Conservation (phyloP, 192 early-diverging fungal genomes). For the Linnemannia schmuckeri region DNA sequence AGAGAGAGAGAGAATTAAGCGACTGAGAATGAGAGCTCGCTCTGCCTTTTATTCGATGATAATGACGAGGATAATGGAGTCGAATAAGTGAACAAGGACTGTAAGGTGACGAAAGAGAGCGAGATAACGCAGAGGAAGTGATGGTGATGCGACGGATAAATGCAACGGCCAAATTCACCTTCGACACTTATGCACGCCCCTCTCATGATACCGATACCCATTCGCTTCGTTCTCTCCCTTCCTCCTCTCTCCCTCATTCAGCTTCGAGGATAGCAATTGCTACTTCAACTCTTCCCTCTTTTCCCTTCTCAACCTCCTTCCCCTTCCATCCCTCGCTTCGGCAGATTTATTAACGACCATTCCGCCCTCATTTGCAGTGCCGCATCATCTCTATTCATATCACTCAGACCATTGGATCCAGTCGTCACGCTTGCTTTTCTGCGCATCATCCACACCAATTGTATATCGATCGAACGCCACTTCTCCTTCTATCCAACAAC, state of each 20-base stretch:
- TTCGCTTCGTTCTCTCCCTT: not conserved
- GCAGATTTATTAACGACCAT: not conserved
- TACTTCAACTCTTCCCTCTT: not conserved
- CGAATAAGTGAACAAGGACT: no score
- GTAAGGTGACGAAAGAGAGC: not conserved
- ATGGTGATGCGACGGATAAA: not conserved
- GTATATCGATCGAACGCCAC: not conserved
- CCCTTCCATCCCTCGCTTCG: not conserved
- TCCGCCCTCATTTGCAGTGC: not conserved
- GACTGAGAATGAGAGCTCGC: not conserved
- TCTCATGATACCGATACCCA: not conserved
- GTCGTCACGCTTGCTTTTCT: not conserved
- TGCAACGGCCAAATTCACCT: not conserved
- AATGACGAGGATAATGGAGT: no score
- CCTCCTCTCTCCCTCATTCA: not conserved
- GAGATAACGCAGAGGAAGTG: not conserved
- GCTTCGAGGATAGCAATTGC: not conserved
- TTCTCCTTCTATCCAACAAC: no score
- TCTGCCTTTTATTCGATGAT: no score
- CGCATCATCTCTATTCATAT: not conserved
- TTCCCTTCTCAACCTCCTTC: not conserved
- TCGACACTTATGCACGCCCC: not conserved
- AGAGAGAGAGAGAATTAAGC: not conserved
- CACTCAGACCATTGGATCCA: not conserved
- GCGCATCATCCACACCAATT: not conserved